Evolutionary conservation across 179 eudicot species (phyloP).

Genomic region (Drosera spatulata): DNA sequence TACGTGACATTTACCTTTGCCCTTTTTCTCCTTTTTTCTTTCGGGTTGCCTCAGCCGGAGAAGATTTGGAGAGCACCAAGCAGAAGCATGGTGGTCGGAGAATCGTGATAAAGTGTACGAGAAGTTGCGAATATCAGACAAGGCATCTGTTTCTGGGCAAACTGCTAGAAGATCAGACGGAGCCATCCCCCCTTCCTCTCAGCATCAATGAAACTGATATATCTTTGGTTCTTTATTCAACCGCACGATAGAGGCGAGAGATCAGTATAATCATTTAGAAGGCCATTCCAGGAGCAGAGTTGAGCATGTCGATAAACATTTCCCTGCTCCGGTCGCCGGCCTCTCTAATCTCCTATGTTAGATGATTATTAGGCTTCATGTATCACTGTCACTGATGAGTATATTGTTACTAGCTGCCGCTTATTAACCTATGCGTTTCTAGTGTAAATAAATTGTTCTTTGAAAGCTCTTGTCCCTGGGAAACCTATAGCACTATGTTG

Average conservation of each 20-base stretch:
- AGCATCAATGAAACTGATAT: constrained; percentile 7
- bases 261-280: constrained; percentile 14
- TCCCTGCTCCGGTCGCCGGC: constrained; percentile 1
- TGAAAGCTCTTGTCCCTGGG: too few species aligned
- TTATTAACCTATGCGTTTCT: neutral
- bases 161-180: constrained; percentile 62
- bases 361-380: constrained; percentile 1
- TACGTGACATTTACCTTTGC: too few species aligned
- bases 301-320: constrained; percentile 11
- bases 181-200: constrained; percentile 49
- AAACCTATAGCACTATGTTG: too few species aligned
- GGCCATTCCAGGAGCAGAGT: constrained; percentile 9
- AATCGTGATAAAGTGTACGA: constrained; percentile 92
- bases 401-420: constrained; percentile 5
- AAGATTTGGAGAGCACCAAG: constrained; percentile 98
- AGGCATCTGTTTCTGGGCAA: constrained; percentile 63
- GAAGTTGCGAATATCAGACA: constrained; percentile 72
- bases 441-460: constrained; percentile 15
- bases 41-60: constrained; percentile 48
- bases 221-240: neutral
- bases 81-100: constrained; percentile 99
- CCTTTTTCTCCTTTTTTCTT: too few species aligned
- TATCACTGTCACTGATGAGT: constrained; percentile 6
- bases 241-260: too few species aligned
- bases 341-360: constrained; percentile 1